Evolutionary conservation across 179 eudicot species (phyloP).

Genomic region (Spinacia oleracea): DNA sequence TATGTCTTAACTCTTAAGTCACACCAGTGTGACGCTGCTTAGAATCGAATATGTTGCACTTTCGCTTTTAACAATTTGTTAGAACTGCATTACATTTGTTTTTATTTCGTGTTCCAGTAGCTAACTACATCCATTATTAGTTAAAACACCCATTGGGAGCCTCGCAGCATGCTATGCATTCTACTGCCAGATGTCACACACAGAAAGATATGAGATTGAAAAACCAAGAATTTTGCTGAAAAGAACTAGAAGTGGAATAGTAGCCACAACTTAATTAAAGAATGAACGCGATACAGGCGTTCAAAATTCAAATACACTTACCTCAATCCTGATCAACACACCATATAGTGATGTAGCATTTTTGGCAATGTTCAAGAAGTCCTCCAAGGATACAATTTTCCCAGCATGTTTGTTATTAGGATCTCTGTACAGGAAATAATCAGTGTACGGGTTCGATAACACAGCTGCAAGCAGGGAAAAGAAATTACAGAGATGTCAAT

Average conservation of each 20-base stretch:
- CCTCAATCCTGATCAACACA: constrained; percentile 77
- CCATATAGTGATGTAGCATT: constrained; percentile 64
- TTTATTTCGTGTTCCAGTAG: neutral
- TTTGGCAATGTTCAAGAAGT: constrained; percentile 63
- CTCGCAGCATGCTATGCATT: neutral
- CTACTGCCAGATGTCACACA: neutral
- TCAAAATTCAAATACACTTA: constrained; percentile 30
- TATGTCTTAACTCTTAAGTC: neutral
- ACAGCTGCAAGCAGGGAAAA: constrained; percentile 54
- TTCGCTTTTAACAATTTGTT: neutral
- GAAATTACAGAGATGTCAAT: neutral
- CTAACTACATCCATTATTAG: neutral
- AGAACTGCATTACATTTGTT: neutral
- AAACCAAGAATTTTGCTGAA: neutral
- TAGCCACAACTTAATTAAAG: neutral
- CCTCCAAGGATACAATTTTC: constrained; percentile 53
- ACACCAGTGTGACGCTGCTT: neutral
- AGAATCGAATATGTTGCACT: neutral
- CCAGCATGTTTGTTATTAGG: constrained; percentile 62
- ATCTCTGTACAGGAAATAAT: constrained; percentile 48
- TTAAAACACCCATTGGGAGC: neutral
- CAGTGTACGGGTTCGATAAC: constrained; percentile 51
- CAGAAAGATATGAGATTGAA: neutral
- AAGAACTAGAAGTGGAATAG: neutral
- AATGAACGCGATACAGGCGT: neutral